Evolutionary conservation across 192 early-diverging fungal genomes (phyloP).

Genomic region (Coemansia sp.): DNA sequence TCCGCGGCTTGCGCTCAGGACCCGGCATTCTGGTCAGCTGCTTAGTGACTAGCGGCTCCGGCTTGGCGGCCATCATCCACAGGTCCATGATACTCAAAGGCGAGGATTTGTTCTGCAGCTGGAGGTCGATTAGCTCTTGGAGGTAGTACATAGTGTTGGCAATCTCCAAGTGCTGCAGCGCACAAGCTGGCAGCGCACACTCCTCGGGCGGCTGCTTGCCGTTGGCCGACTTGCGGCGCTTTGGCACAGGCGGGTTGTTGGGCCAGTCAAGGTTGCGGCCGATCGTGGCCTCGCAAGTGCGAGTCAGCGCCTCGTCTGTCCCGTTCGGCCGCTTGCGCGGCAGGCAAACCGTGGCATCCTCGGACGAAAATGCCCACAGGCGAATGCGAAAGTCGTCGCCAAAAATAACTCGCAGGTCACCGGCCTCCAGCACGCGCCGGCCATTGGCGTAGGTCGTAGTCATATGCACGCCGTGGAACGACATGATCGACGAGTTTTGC

Average conservation of each 20-base stretch:
- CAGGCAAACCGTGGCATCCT: constrained; percentile 27
- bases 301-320: constrained; percentile 29
- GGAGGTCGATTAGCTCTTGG: constrained; percentile 21
- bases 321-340: constrained; percentile 37
- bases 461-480: constrained; percentile 38
- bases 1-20: neutral
- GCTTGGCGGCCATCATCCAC: constrained; percentile 13
- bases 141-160: constrained; percentile 32
- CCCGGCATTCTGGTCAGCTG: neutral
- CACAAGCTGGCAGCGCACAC: constrained; percentile 30
- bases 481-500: constrained; percentile 10
- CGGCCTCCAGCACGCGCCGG: constrained; percentile 47
- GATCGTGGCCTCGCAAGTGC: constrained; percentile 37
- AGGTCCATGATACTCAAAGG: constrained; percentile 4
- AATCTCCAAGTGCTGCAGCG: constrained; percentile 43
- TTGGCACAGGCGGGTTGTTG: constrained; percentile 6
- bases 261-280: constrained; percentile 52
- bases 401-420: constrained; percentile 41
- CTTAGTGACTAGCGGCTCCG: constrained; percentile 6
- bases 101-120: constrained; percentile 11
- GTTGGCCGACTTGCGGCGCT: constrained; percentile 46
- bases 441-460: constrained; percentile 35
- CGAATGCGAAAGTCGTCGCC: constrained; percentile 32
- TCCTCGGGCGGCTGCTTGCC: constrained; percentile 45
- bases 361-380: constrained; percentile 38